phyloP scores from a whole-genome alignment of 805 yeast species.

The Candida pseudoglaebosa region DNA sequence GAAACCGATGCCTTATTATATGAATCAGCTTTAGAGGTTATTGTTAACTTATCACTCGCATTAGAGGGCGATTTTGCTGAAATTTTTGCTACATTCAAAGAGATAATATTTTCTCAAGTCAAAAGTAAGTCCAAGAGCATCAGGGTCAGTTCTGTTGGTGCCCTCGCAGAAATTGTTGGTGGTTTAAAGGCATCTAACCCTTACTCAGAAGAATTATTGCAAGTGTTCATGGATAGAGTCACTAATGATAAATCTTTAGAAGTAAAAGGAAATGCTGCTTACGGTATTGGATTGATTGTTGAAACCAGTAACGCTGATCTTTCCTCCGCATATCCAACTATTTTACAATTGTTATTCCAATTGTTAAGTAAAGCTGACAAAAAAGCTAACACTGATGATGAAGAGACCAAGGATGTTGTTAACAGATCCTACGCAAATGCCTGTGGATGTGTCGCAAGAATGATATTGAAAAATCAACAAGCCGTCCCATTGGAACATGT shows the following conservation, averaged over 20 bases:
- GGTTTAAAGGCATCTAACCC: constrained; percentile 69
- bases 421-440: constrained; percentile 90
- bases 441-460: constrained; percentile 93
- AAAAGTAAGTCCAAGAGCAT: constrained; percentile 61
- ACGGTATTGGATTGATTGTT: constrained; percentile 82
- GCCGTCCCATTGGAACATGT: constrained; percentile 72
- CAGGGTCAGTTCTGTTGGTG: constrained; percentile 83
- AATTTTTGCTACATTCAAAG: constrained; percentile 70
- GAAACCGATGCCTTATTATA: constrained; percentile 61
- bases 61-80: constrained; percentile 74
- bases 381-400: constrained; percentile 52
- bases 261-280: constrained; percentile 93
- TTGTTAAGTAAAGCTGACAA: constrained; percentile 66
- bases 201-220: constrained; percentile 64
- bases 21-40: constrained; percentile 82
- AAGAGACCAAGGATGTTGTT: constrained; percentile 72
- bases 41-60: constrained; percentile 71
- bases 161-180: constrained; percentile 81
- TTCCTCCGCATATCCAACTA: constrained; percentile 59
- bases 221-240: constrained; percentile 64
- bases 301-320: constrained; percentile 55
- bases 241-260: constrained; percentile 75
- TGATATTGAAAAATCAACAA: constrained; percentile 68
- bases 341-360: constrained; percentile 72
- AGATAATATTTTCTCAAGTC: constrained; percentile 53